phyloP scores from a whole-genome alignment of 768 basidiomycete species.

The Atractiella rhizophila region DNA sequence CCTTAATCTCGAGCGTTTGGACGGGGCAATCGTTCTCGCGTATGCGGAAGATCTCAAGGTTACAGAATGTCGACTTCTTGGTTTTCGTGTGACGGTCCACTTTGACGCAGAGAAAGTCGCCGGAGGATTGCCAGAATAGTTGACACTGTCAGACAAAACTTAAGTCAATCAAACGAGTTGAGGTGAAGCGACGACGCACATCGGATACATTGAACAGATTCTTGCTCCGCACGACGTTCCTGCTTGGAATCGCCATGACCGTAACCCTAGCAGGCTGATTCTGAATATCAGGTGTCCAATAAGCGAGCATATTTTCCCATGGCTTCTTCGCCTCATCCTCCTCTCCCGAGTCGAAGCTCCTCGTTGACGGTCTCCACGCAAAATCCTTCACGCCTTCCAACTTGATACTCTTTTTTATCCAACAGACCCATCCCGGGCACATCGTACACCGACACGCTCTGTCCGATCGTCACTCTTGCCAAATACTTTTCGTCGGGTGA shows the following conservation, averaged over 20 bases:
- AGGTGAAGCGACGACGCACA: conserved; percentile 28
- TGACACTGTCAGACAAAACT: conserved; percentile 42
- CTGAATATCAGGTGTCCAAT: conserved; percentile 88
- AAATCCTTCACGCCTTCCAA: conserved; percentile 94
- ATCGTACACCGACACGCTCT: conserved; percentile 90
- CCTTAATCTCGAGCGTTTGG: conserved; percentile 91
- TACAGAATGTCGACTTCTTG: conserved; percentile 93
- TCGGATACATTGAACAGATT: conserved; percentile 95
- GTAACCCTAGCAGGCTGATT: conserved; percentile 95
- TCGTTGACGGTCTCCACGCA: conserved; percentile 92
- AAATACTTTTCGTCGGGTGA: conserved; percentile 87
- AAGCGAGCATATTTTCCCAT: conserved; percentile 77
- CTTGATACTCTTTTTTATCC: conserved; percentile 87
- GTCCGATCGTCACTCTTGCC: conserved; percentile 61
- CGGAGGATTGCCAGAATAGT: conserved; percentile 93
- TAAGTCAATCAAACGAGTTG: not conserved
- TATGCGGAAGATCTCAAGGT: conserved; percentile 88
- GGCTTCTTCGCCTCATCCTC: conserved; percentile 24
- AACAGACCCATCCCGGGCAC: conserved; percentile 78
- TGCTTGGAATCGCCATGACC: conserved; percentile 65
- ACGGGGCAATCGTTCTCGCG: conserved; percentile 95
- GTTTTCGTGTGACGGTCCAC: conserved; percentile 97
- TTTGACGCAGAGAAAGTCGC: conserved; percentile 94
- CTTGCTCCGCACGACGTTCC: conserved; percentile 64
- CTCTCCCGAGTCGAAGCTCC: conserved; percentile 51